phyloP scores from a whole-genome alignment of 2,329 filamentous ascomycete species.

The Magnaporthiopsis poae region DNA sequence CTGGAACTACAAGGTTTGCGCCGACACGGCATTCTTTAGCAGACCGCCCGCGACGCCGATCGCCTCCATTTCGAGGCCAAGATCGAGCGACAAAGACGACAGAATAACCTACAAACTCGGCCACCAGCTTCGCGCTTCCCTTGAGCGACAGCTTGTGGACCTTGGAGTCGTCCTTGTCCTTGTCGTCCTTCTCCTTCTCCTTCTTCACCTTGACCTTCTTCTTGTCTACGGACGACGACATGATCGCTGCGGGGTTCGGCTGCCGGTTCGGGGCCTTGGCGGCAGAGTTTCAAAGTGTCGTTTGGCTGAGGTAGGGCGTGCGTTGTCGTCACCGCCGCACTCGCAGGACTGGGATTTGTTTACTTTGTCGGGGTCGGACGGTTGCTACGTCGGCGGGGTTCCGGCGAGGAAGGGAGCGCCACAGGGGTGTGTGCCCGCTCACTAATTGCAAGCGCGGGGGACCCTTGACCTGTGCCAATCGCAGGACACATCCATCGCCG shows the following conservation, averaged over 20 bases:
- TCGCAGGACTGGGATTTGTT: neutral
- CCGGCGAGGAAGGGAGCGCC: too few species aligned
- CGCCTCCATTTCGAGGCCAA: neutral
- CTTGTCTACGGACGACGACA: constrained; percentile 14
- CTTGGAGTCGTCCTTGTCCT: constrained; percentile 66
- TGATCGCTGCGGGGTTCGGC: constrained; percentile 1
- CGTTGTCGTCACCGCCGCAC: neutral
- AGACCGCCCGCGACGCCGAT: neutral
- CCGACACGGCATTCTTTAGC: neutral
- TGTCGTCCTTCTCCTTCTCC: constrained; percentile 24
- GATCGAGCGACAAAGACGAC: neutral
- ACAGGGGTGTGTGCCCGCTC: neutral
- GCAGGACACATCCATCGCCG: too few species aligned
- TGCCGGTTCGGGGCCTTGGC: neutral
- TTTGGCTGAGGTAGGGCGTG: neutral
- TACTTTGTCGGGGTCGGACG: neutral
- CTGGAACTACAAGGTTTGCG: constrained; percentile 56
- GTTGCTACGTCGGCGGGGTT: constrained; percentile 2
- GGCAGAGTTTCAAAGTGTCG: neutral
- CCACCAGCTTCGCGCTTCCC: constrained; percentile 74
- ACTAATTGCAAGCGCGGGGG: neutral
- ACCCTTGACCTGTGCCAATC: neutral
- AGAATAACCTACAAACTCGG: constrained; percentile 75
- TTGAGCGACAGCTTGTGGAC: constrained; percentile 89
- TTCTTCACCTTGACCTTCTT: constrained; percentile 1